Evolutionary conservation across 331 rosid genomes (phyloP).

Genomic region (Quercus tomentella): DNA sequence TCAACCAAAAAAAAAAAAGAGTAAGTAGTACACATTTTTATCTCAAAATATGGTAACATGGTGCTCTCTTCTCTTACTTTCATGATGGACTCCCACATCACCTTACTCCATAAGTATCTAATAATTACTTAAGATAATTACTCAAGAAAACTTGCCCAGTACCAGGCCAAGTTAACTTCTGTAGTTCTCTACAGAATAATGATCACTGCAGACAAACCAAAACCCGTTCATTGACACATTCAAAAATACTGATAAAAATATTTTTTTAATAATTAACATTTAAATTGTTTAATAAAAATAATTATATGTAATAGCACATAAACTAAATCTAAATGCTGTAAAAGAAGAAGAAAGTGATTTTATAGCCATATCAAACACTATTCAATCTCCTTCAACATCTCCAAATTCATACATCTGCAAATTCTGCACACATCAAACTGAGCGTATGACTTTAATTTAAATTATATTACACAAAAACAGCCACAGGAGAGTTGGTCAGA

Average conservation of each 20-base stretch:
- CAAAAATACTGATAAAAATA: not conserved
- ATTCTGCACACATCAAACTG: not conserved
- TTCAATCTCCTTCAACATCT: not conserved
- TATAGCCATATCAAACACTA: not conserved
- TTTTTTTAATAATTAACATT: too few species aligned
- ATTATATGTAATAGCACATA: not conserved
- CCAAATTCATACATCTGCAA: not conserved
- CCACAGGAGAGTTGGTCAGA: not conserved
- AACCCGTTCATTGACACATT: not conserved
- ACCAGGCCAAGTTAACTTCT: too few species aligned
- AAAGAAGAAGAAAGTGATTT: not conserved
- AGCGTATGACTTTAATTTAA: not conserved
- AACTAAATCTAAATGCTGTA: not conserved
- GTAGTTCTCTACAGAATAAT: too few species aligned
- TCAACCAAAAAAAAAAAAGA: fast-evolving
- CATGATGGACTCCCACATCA: fast-evolving
- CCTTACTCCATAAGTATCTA: too few species aligned
- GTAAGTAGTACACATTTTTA: too few species aligned
- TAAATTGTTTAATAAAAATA: too few species aligned
- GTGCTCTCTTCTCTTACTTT: too few species aligned
- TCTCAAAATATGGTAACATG: fast-evolving
- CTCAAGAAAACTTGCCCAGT: not conserved
- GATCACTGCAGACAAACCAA: not conserved
- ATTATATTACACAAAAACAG: not conserved
- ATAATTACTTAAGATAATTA: too few species aligned